Evolutionary conservation across 768 basidiomycete genomes (phyloP).

Genomic region (Psilocybe sp.): DNA sequence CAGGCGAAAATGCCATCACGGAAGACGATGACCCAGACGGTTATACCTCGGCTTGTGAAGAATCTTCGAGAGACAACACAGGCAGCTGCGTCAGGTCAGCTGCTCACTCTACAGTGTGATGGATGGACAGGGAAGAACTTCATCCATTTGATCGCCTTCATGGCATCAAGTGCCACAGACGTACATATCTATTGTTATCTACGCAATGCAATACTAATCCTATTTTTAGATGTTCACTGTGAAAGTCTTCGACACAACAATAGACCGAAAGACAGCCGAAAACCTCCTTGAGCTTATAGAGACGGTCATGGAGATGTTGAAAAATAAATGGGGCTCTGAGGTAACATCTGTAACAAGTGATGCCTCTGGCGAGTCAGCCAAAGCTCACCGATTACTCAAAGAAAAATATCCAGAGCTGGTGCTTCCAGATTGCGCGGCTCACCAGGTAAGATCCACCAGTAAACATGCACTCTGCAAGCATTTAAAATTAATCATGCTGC

Average conservation of each 20-base stretch:
- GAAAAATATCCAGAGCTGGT: slow-evolving; percentile 22
- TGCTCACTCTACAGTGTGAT: slow-evolving; percentile 29
- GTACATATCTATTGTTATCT: slow-evolving; percentile 16
- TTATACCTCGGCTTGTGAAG: too few relatives aligned
- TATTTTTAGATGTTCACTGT: slow-evolving; percentile 26
- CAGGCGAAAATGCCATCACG: too few relatives aligned
- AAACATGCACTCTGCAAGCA: slow-evolving; percentile 6
- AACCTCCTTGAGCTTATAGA: slow-evolving; percentile 20
- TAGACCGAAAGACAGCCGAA: slow-evolving; percentile 28
- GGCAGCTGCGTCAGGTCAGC: slow-evolving; percentile 4
- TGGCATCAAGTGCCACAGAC: slow-evolving; percentile 21
- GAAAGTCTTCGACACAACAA: slow-evolving; percentile 27
- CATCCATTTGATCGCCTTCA: slow-evolving; percentile 30
- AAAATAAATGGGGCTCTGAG: slow-evolving; percentile 21
- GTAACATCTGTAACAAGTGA: slow-evolving; percentile 31
- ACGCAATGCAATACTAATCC: slow-evolving; percentile 11
- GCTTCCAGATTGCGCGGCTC: slow-evolving; percentile 31
- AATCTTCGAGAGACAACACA: too few relatives aligned
- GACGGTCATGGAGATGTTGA: slow-evolving; percentile 17
- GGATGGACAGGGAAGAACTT: slow-evolving; percentile 33
- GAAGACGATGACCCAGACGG: too few relatives aligned
- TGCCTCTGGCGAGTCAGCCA: slow-evolving; percentile 30
- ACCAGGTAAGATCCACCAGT: slow-evolving; percentile 36
- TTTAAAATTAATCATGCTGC: neutral
- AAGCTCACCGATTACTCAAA: slow-evolving; percentile 18